Evolutionary conservation across 345 rosid genomes (phyloP).

Genomic region (Raphanus raphanistrum): DNA sequence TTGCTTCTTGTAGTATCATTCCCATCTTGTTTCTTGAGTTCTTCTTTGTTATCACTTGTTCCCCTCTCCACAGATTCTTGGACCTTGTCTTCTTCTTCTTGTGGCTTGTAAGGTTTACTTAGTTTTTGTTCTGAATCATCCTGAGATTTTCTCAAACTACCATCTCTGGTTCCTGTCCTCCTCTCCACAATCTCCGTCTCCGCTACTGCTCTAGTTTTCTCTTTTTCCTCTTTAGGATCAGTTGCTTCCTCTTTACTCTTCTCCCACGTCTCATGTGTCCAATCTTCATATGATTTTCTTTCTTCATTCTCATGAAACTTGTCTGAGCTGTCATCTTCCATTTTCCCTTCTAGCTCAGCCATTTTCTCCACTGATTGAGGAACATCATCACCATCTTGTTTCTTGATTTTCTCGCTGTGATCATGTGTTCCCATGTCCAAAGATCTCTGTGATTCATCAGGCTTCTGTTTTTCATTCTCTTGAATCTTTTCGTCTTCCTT

Average conservation of each 20-base stretch:
- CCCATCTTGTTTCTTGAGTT: constrained; percentile 15
- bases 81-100: constrained; percentile 6
- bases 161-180: constrained; percentile 11
- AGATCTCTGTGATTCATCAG: too few species aligned
- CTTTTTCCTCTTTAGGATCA: constrained; percentile 4
- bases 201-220: background rate
- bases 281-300: constrained; percentile 16
- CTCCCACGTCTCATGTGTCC: background rate
- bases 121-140: constrained; percentile 3
- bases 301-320: constrained; percentile 18
- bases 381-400: background rate
- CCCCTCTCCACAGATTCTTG: constrained; percentile 11
- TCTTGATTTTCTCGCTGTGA: constrained; percentile 12
- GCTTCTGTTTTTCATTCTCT: too few species aligned
- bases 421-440: background rate
- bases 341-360: background rate
- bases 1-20: constrained; percentile 9
- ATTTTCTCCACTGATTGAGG: background rate
- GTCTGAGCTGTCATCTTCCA: background rate
- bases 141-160: constrained; percentile 1
- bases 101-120: constrained; percentile 3
- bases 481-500: too few species aligned
- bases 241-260: background rate
- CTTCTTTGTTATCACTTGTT: constrained; percentile 1
- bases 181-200: background rate